These are phyloP conservation scores for Mercurialis annua DNA, from an alignment of 345 rosid genomes.

Conservation along the genomic window DNA sequence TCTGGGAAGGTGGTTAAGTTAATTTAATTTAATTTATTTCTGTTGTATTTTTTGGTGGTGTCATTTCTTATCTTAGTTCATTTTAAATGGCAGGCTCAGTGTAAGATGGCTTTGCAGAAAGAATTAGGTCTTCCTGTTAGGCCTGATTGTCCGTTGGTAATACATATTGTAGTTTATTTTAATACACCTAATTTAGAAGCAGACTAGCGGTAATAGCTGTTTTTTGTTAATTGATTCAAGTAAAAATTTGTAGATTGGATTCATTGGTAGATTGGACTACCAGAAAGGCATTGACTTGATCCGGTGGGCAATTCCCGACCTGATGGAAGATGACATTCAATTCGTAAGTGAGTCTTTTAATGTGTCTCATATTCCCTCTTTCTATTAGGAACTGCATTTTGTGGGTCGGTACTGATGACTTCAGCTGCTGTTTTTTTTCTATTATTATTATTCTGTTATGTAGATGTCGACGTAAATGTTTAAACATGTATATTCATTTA, in stretches of 20 bases:
- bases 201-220: constrained; percentile 1
- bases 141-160: constrained; percentile 87
- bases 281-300: constrained; percentile 95
- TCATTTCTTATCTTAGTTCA: constrained; percentile 22
- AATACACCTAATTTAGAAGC: no score
- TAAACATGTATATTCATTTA: not conserved
- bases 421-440: no score
- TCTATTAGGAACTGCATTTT: not conserved
- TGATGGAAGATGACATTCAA: constrained; percentile 84
- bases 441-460: not conserved
- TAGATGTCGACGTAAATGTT: not conserved
- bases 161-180: constrained; percentile 17
- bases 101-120: constrained; percentile 86
- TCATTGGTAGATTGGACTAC: constrained; percentile 90
- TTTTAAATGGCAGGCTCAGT: constrained; percentile 50
- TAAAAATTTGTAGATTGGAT: constrained; percentile 64
- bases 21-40: not conserved
- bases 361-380: not conserved
- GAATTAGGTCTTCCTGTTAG: constrained; percentile 82
- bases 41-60: not conserved
- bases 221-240: constrained; percentile 18
- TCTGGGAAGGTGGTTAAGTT: constrained; percentile 64
- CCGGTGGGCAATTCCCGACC: constrained; percentile 61
- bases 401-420: not conserved
- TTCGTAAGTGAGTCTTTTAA: constrained; percentile 63